Conservation (phyloP, 1,139 yeast species). For the Geotrichum europaeum region DNA sequence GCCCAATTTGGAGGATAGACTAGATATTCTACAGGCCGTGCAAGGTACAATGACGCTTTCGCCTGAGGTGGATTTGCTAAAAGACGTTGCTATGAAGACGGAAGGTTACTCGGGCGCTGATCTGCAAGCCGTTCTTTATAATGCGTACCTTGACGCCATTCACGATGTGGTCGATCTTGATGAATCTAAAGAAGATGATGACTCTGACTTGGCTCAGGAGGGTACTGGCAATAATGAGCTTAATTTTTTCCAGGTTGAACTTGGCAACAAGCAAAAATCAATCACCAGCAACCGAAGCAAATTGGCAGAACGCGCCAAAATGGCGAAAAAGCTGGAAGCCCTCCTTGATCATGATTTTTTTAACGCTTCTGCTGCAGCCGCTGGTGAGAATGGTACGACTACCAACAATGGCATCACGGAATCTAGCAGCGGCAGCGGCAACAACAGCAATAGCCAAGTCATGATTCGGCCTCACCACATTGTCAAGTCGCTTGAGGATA, state of each 20-base stretch:
- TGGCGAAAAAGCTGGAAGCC: slow-evolving; percentile 46
- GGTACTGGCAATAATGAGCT: slow-evolving; percentile 23
- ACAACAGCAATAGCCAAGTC: slow-evolving; percentile 24
- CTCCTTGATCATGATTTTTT: slow-evolving; percentile 15
- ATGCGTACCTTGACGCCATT: slow-evolving; percentile 86
- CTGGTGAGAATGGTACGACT: slow-evolving; percentile 6
- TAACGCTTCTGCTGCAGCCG: background rate
- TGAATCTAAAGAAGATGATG: slow-evolving; percentile 34
- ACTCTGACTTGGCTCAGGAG: slow-evolving; percentile 21
- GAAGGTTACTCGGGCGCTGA: slow-evolving; percentile 93
- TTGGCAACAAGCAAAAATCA: slow-evolving; percentile 8
- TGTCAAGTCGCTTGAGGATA: slow-evolving; percentile 59
- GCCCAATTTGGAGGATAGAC: slow-evolving; percentile 65
- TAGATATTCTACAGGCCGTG: slow-evolving; percentile 65
- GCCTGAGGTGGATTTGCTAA: slow-evolving; percentile 46
- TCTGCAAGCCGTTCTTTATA: slow-evolving; percentile 84
- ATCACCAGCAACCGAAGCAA: slow-evolving; percentile 32
- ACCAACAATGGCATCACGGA: background rate
- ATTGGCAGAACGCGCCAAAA: slow-evolving; percentile 40
- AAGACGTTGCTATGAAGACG: slow-evolving; percentile 52
- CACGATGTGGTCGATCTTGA: slow-evolving; percentile 57
- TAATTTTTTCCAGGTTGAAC: slow-evolving; percentile 38
- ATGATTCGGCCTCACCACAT: slow-evolving; percentile 52
- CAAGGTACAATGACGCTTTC: slow-evolving; percentile 37
- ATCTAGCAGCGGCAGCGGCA: slow-evolving; percentile 6